Evolutionary conservation across 2,329 filamentous ascomycete genomes (phyloP), one percentile per base, ranked within the genome.

Genomic region (Curvularia verruculosa): DNA sequence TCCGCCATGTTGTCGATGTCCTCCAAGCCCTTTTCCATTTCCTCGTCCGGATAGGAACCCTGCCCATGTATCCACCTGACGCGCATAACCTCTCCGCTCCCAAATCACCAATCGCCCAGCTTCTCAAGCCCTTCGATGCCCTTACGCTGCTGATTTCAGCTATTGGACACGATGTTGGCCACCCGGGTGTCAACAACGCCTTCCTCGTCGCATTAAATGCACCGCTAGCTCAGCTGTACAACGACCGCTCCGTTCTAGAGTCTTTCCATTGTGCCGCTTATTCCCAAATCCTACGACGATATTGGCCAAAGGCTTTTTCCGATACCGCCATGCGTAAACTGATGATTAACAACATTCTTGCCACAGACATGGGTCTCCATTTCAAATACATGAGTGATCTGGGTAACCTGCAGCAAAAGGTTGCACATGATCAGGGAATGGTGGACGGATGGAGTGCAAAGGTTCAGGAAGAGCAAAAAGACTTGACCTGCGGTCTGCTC

Each of bases 211-310:
- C 91, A 29, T 84, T 97, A 29, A 96, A 97, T 73, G 91, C 95
- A 18, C 94, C 95, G 1, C 81, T 99, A 26, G 95, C 95, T 12
- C 93, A 97, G 75, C 82, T 98, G 13, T 99, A 98, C 80, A 98
- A 98, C 71, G 95, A 99, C 75, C 90, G 91, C 54, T 98, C 95
- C 1, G 95, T 99, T 15, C 83, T 99, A 36, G 95, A 99, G 77
- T 96, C 94, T 0, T 99, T 98, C 70, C 95, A 99, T 74, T 97
- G 95, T 72, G 95, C 95, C 1, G 95, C 95, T 2, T 99, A 94
- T 71, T 97, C 93, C 0, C 95, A 98, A 72, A 96, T 99, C 37
- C 84, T 99, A 40, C 89, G 94, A 48, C 87, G 92, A 47, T 89
- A 98, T 75, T 99, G 95, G 95, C 92, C 93, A 0, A 82, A 85